Percentiles rank a stretch among this genome's conserved stretches.
Conservation (phyloP, 1,284 basidiomycete species). For the Pascua guehoae region DNA sequence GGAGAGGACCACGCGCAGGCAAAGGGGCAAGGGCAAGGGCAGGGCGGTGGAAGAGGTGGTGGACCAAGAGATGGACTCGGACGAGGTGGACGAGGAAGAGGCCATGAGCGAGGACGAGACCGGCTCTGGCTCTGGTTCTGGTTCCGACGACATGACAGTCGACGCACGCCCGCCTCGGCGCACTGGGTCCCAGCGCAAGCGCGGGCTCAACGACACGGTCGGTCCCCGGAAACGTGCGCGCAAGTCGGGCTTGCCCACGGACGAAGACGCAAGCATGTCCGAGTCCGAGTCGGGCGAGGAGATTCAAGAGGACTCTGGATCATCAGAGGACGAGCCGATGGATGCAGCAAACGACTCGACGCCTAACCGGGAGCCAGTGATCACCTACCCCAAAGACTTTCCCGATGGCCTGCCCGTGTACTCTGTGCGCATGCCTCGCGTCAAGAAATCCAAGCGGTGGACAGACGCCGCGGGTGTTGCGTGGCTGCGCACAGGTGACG, state of each 20-base stretch:
- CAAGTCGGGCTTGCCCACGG: background rate
- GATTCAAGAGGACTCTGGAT: background rate
- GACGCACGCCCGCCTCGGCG: background rate
- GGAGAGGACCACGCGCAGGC: constrained; percentile 2
- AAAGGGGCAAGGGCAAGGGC: background rate
- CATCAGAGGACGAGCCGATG: background rate
- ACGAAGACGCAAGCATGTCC: constrained; percentile 1
- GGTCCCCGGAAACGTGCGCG: background rate
- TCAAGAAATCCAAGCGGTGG: background rate
- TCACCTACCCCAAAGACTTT: background rate
- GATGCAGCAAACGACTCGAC: background rate
- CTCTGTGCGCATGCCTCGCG: background rate
- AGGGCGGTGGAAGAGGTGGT: constrained; percentile 2
- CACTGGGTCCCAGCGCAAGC: constrained; percentile 2
- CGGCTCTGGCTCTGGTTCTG: background rate
- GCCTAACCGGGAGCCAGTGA: background rate
- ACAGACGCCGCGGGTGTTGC: constrained; percentile 15
- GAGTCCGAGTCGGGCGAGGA: constrained; percentile 5
- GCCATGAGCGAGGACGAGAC: constrained; percentile 11
- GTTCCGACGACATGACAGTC: constrained; percentile 4
- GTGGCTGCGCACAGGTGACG: constrained; percentile 7
- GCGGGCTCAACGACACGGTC: background rate
- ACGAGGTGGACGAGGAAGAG: constrained; percentile 4
- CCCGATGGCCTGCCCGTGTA: constrained; percentile 14
- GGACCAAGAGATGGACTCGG: constrained; percentile 1